Conservation (phyloP, 192 early-diverging fungal genomes). For the Obelidium mucronatum region DNA sequence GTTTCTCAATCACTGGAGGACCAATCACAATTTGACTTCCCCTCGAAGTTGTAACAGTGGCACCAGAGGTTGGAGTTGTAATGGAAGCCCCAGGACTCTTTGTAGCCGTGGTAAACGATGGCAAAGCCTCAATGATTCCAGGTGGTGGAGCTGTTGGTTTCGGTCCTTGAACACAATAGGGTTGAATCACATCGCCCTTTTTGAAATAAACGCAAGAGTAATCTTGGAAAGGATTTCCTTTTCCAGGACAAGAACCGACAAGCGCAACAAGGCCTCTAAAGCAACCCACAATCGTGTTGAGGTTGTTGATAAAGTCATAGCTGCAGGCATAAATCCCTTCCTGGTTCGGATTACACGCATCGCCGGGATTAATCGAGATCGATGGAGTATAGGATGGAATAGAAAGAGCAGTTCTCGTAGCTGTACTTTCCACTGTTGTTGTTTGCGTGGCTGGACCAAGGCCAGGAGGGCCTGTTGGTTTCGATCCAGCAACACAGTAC, state of each 20-base stretch:
- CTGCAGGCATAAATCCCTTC: slow-evolving; percentile 3
- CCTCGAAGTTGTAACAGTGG: too few species aligned
- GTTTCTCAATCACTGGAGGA: too few species aligned
- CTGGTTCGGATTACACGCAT: background rate
- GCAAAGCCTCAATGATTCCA: background rate
- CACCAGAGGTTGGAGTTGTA: too few species aligned
- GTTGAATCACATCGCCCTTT: background rate
- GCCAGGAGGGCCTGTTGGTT: background rate
- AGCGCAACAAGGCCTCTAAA: background rate
- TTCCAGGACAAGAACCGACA: background rate
- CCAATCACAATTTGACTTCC: too few species aligned
- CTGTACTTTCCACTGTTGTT: background rate
- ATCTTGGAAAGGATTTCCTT: background rate
- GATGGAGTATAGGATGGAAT: background rate
- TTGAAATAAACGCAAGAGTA: background rate
- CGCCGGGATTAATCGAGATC: background rate
- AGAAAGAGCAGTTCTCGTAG: too few species aligned
- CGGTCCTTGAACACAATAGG: background rate
- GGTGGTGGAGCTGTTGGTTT: background rate
- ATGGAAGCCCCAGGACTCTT: too few species aligned
- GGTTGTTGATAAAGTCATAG: background rate
- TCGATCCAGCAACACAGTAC: background rate
- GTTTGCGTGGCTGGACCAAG: background rate
- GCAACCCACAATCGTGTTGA: slow-evolving; percentile 19
- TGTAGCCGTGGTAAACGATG: too few species aligned